Evolutionary conservation across 768 basidiomycete genomes (phyloP), one percentile per base, ranked within the genome.

Genomic region (Phlegmacium glaucopus): DNA sequence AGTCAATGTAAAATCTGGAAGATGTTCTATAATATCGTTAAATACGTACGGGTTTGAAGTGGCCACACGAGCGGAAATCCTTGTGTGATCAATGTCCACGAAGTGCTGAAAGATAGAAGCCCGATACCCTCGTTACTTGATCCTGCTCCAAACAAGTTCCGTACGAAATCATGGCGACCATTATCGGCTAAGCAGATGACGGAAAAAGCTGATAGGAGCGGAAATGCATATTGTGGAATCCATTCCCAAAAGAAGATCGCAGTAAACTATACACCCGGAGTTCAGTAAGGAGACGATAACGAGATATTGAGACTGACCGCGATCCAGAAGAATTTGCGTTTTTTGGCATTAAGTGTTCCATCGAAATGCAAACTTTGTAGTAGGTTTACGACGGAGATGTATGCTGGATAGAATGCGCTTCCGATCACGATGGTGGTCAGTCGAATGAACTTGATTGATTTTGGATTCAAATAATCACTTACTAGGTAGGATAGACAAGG

Each of bases 41-140:
- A 46, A 18, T 6, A 67, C 72, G 28, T 55, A 74, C 75, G 79
- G 0, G 79, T 79, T 51, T 76, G 72, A 41, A 78, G 67, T 6
- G 79, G 79, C 78, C 78, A 80, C 8, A 76, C 73, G 6, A 81
- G 62, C 1, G 79, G 79, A 39, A 62, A 72, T 4, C 77, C 78
- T 56, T 80, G 78, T 1, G 73, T 74, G 50, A 80, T 79, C 16
- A 80, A 63, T 6, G 76, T 78, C 81, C 81, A 86, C 49, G 85
- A 84, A 27, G 84, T 72, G 27, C 77, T 77, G 39, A 86, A 51
- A 30, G 76, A 77, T 35, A 81, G 48, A 11, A 85, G 56, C 0
- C 84, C 83, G 25, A 86, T 66, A 0, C 83, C 84, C 59, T 86
- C 83, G 49, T 85, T 86, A 27, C 75, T 81, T 30, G 76, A 70